phyloP scores from a whole-genome alignment of 2,329 filamentous ascomycete species.

The Penicillium sp. region DNA sequence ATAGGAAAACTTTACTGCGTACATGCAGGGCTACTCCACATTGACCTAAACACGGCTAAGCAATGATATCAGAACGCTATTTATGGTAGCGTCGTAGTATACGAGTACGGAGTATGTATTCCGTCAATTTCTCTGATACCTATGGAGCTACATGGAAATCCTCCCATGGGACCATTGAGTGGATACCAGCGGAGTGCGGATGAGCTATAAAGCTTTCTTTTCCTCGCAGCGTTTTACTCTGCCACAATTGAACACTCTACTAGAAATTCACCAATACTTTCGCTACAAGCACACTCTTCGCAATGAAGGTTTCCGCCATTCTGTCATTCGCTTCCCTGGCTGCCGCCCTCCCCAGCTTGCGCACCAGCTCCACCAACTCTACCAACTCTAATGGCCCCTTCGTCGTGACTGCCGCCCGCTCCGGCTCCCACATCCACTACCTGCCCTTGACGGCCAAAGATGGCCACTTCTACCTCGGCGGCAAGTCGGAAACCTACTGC shows the following conservation, averaged over 20 bases:
- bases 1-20: background rate
- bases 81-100: background rate
- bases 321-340: constrained; percentile 24
- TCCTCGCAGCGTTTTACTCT: background rate
- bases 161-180: background rate
- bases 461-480: constrained; percentile 48
- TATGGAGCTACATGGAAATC: background rate
- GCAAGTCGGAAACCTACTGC: constrained; percentile 46
- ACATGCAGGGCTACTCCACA: background rate
- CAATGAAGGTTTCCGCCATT: constrained; percentile 26
- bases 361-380: constrained; percentile 7
- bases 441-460: constrained; percentile 43
- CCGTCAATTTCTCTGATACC: background rate
- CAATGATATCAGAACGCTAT: constrained; percentile 11
- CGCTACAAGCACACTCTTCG: constrained; percentile 6
- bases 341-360: constrained; percentile 19
- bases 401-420: constrained; percentile 41
- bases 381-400: constrained; percentile 29
- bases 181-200: background rate
- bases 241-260: background rate
- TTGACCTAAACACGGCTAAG: background rate
- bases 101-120: too few relatives aligned
- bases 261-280: background rate
- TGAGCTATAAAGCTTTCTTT: constrained; percentile 3
- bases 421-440: constrained; percentile 47